Base-by-base conservation (phyloP, 208 protist species). In the Acanthamoeba royreba region DNA sequence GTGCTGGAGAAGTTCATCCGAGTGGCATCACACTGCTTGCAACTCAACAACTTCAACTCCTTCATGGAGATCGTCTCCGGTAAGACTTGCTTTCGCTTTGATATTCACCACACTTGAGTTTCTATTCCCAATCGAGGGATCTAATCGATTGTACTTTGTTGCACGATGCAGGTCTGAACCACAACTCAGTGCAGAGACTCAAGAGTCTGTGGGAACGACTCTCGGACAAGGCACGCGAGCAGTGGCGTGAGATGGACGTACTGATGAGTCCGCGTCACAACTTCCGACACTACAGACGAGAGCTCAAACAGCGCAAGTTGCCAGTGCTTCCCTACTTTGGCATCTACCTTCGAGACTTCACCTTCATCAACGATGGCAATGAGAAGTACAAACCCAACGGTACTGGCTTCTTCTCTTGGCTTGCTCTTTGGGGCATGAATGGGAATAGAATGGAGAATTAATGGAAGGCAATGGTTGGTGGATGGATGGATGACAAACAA, bases 301-400 rank as follows among this genome's bases (percentile, higher is more conserved):
- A 90, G 47, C 83, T 90, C 25, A 90, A 90, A 28, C 31, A 69
- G 33, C 28, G 83, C 4, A 90, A 90, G 83, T 0, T 19, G 52
- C 83, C 83, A 45, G 38, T 66, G 15, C 28, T 90, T 45, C 83
- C 83, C 55, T 90, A 90, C 49, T 69, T 90, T 66, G 83, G 83
- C 83, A 69, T 90, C 17, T 90, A 72, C 40, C 55, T 90, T 5
- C 47, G 49, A 5, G 83, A 90, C 31, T 69, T 90, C 55, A 90
- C 49, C 55, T 90, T 90, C 55, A 90, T 90, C 83, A 69, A 90
- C 25, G 83, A 90, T 1, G 83, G 83, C 47, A 90, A 90, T 42
- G 38, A 89, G 53, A 13, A 46, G 2, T 89, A 89, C 81, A 7
- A 35, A 7, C 46, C 46, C 0, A 49, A 89, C 7, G 81, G n/a